Evolutionary conservation across 129 eudicot species (phyloP), one percentile per base, ranked within the genome.

Genomic region (Escallonia rubra): DNA sequence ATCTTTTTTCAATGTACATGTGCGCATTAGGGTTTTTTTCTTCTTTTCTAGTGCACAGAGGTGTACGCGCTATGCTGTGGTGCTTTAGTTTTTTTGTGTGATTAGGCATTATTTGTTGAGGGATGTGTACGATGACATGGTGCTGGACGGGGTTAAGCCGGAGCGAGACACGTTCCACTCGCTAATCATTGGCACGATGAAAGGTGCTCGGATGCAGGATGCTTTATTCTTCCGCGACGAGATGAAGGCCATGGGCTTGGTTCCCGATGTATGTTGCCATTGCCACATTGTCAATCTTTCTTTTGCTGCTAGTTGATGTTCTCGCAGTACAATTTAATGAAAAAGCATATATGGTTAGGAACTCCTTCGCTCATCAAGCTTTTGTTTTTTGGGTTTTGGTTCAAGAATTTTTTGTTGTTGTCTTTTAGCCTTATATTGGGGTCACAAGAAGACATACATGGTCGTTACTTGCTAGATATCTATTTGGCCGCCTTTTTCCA

Each of bases 91-190:
- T 65, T 39, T 71, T 43, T 50, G 15, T 41, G 38, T 58, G 59
- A 47, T 0, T 60, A 92, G 98, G 91, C 56, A 42, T 82, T 86
- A 61, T 74, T 63, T 92, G 78, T 68, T 86, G 84, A 83, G 96
- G 66, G 95, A 92, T 80, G 98, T 89, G 39, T 92, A 92, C 74
- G 98, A 92, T 74, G 98, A 92, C 79, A 86, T 92, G 98, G 78
- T 84, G 91, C 84, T 92, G 62, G 98, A 92, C 67, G 92, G 95
- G 14, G 89, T 92, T 68, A 85, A 80, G 73, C 98, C 98, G 2
- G 85, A 81, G 71, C 80, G 83, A 47, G 95, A 86, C 60, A 81
- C 88, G 4, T 92, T 92, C 61, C 95, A 86, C 47, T 78, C 87
- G 10, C 64, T 92, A 51, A 72, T 92, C 23, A 82, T 74, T 61